Conservation (phyloP, 352 stramenopile species). For the Globisporangium nodosum region DNA sequence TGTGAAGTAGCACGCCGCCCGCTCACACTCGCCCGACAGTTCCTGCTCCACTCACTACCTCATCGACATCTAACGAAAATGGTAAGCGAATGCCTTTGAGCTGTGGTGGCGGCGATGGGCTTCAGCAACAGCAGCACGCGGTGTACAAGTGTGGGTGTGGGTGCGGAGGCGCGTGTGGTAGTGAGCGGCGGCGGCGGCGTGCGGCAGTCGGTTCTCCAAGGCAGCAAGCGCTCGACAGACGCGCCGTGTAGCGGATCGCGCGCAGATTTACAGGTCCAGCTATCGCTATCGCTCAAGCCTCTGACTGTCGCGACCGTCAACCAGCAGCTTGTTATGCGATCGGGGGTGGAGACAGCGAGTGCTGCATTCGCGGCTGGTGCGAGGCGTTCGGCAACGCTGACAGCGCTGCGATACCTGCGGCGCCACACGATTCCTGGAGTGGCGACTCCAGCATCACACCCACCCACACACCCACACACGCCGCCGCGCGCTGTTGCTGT, state of each 20-base stretch:
- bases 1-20: conserved; percentile 43
- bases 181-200: neutral
- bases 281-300: neutral
- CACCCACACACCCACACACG: neutral
- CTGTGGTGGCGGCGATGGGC: neutral
- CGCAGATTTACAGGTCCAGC: neutral
- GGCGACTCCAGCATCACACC: neutral
- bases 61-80: conserved; percentile 81
- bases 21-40: conserved; percentile 19
- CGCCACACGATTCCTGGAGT: too few species aligned
- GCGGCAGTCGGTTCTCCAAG: neutral
- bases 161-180: neutral
- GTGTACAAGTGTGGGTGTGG: neutral
- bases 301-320: neutral
- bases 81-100: conserved; percentile 2
- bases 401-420: too few species aligned
- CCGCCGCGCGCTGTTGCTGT: neutral
- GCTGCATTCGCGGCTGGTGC: too few species aligned
- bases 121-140: neutral
- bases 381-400: neutral
- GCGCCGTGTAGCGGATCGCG: neutral
- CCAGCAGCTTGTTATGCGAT: neutral
- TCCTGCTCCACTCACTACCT: conserved; percentile 81
- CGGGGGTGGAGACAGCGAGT: too few species aligned
- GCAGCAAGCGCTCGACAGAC: neutral